Percentiles rank a stretch among this genome's conserved stretches.
phyloP scores from a whole-genome alignment of 2,329 filamentous ascomycete species.

The Penicillium verrucosum region DNA sequence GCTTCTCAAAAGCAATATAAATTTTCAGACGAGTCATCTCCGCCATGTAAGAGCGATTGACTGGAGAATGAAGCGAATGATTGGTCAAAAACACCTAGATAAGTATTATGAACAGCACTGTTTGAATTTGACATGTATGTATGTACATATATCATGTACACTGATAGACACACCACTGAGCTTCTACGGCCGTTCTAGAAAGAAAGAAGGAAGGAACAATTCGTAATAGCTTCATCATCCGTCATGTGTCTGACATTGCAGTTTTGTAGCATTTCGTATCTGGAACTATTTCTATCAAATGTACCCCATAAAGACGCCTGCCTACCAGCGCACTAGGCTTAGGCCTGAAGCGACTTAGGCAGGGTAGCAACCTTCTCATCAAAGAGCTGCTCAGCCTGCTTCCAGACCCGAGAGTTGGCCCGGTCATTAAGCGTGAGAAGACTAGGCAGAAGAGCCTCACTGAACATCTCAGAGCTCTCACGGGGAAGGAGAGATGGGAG shows the following conservation, averaged over 20 bases:
- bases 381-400: slow-evolving; percentile 78
- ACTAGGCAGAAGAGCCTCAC: slow-evolving; percentile 70
- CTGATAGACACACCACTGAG: not conserved
- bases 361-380: slow-evolving; percentile 73
- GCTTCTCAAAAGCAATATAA: not conserved
- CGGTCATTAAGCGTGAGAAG: slow-evolving; percentile 75
- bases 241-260: not conserved
- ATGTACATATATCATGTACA: not conserved
- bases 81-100: not conserved
- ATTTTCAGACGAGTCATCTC: not conserved
- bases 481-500: slow-evolving; percentile 78
- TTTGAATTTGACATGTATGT: not conserved
- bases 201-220: not conserved
- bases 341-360: slow-evolving; percentile 43
- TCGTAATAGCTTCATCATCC: not conserved
- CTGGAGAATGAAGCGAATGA: too few relatives aligned
- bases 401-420: slow-evolving; percentile 71
- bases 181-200: not conserved
- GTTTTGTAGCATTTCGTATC: slow-evolving; percentile 17
- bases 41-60: not conserved
- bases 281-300: slow-evolving; percentile 16
- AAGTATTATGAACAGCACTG: not conserved
- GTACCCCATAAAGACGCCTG: not conserved
- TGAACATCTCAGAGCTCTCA: slow-evolving; percentile 84
- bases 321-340: not conserved